Conservation (phyloP, 805 yeast species). For the Lachancea nothofagi region DNA sequence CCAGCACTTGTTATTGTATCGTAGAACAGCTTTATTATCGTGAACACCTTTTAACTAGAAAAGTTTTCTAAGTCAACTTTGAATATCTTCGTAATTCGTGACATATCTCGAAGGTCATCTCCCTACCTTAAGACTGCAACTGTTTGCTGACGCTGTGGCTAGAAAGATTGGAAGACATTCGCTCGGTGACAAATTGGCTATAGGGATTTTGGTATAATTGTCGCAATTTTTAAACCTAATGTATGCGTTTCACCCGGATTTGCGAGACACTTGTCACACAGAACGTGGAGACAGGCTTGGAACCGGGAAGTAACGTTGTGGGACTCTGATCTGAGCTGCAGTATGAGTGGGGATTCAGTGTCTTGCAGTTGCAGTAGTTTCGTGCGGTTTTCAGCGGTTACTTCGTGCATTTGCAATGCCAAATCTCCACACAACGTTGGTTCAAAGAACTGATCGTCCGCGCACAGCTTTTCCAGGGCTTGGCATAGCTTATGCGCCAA, state of each 20-base stretch:
- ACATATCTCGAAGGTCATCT: not conserved
- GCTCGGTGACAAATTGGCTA: not conserved
- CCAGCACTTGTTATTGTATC: not conserved
- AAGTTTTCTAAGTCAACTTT: conserved; percentile 4
- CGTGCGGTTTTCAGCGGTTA: not conserved
- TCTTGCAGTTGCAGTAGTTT: conserved; percentile 1
- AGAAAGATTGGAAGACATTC: not conserved
- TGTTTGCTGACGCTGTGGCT: not conserved
- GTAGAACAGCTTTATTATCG: not conserved
- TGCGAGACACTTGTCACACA: conserved; percentile 5
- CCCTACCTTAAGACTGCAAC: too few species aligned
- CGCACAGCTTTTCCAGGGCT: conserved; percentile 26
- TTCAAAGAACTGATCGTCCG: conserved; percentile 6
- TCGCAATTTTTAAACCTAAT: not conserved
- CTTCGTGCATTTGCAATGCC: not conserved
- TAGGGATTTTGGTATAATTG: not conserved
- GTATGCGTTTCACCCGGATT: conserved; percentile 2
- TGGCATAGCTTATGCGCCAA: conserved; percentile 22
- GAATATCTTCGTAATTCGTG: not conserved
- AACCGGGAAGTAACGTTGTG: conserved; percentile 29
- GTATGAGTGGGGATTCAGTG: conserved; percentile 24
- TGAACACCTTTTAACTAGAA: not conserved
- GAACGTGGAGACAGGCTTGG: conserved; percentile 23
- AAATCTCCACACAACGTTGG: conserved; percentile 4
- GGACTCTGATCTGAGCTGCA: conserved; percentile 27